Evolutionary conservation across 176 grass and related monocot species (phyloP), one percentile per base, ranked within the genome.

Genomic region (Oryza brachyantha): DNA sequence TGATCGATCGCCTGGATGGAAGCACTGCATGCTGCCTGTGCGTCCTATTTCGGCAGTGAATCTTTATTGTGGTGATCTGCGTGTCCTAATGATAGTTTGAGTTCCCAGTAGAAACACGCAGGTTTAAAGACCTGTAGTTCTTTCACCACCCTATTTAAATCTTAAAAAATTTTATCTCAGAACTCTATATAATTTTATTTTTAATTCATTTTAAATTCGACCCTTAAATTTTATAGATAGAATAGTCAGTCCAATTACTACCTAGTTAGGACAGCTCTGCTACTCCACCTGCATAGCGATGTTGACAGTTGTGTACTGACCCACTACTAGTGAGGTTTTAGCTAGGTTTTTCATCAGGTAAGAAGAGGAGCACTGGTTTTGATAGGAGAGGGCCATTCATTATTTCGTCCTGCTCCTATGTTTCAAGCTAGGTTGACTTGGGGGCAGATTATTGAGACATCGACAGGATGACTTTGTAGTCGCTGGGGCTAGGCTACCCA

Each of bases 401-500:
- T 52, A 52, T 52, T 52, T 52, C 17, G 2, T 70, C 4, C 11
- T 11, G 5, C 7, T 26, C n/a, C 35, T 13, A 68, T 10, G 39
- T 45, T 29, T 70, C 68, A 70, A 29, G 68, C 68, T 70, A 46
- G 45, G 73, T 83, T 87, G 85, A 87, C 85, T 72, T 16, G 4
- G 29, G 43, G 59, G 59, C 27, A 22, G 28, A 73, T 83, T 29
- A 83, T 57, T 87, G 85, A 58, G 84, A 76, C 21, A 24, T 69
- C 31, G 84, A 70, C 78, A 61, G 9, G 54, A 29, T 9, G 17
- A 68, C 80, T 74, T 71, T 64, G n/a, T 10, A 28, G 65, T 59
- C 60, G 64, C 68, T 68, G 61, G n/a, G 50, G 35, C 35, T 32
- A 32, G 41, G 24, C 39, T 29, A 54, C 13, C 71, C 22, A 14